Conservation (phyloP, 228 moss, liverwort and hornwort species). For the Sphagnum fallax region DNA sequence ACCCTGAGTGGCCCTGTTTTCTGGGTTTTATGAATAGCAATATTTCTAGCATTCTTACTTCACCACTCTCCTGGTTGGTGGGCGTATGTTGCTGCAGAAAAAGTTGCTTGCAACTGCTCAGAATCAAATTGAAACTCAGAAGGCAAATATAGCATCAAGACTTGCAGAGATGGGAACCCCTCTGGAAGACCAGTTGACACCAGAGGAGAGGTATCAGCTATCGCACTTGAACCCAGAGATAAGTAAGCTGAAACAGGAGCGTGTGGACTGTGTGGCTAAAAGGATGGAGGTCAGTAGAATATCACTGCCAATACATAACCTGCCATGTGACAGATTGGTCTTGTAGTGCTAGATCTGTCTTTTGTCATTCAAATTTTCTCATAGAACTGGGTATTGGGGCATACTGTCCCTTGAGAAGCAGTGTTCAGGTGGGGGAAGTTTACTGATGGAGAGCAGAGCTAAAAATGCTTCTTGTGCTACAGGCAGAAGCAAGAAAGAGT, state of each 20-base stretch:
- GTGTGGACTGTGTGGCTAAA: conserved; percentile 67
- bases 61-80: too few relatives aligned
- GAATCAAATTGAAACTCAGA: conserved; percentile 77
- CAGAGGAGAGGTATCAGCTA: conserved; percentile 62
- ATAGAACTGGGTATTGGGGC: too few relatives aligned
- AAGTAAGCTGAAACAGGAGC: conserved; percentile 76
- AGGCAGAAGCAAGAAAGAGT: conserved; percentile 94
- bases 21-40: too few relatives aligned
- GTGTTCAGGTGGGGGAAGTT: too few relatives aligned
- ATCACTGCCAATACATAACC: too few relatives aligned
- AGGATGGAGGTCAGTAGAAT: conserved; percentile 75
- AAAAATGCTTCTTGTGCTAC: conserved; percentile 9
- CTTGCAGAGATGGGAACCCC: conserved; percentile 86
- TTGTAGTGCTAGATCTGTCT: too few relatives aligned
- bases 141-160: conserved; percentile 67
- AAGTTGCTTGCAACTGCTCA: conserved; percentile 69
- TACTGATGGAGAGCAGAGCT: background rate
- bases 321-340: too few relatives aligned
- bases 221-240: conserved; percentile 94
- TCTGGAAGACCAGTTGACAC: conserved; percentile 85
- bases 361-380: too few relatives aligned
- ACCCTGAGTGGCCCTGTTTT: too few relatives aligned
- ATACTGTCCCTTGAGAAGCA: too few relatives aligned
- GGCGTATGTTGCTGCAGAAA: conserved; percentile 40
- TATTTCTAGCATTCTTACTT: too few relatives aligned